Base-by-base conservation (phyloP, 1,139 yeast species). In the Blastobotrys ciferrii region DNA sequence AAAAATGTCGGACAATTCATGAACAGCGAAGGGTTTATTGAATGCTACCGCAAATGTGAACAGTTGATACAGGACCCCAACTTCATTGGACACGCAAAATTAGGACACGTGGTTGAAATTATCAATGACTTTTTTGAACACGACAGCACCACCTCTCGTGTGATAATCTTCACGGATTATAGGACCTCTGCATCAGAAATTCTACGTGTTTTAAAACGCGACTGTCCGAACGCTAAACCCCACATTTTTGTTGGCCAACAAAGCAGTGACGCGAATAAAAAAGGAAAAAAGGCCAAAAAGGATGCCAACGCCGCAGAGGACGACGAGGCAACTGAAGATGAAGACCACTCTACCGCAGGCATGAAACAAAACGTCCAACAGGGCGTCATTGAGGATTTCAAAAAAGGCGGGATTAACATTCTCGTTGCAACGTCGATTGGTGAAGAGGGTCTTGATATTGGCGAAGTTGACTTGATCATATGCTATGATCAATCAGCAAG, bases 361-460 rank as follows among this genome's bases (percentile, higher is more conserved):
- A 72, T 72, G 76, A 56, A 63, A 2, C 76, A 73, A 41, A 71
- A 72, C 53, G 66, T 64, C 40, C 76, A 72, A 50, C 70, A 67
- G 42, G 82, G 83, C 51, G 76, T 87, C 9, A 84, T 94, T 40
- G 75, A 75, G 32, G 76, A 82, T 52, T 92, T 94, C 67, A 86
- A 84, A 58, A 58, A 67, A 1, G 96, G 95, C 4, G 71, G 67
- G 1, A 79, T 78, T 60, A 94, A 92, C 62, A 81, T 87, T 5
- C 71, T 94, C 25, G 95, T 94, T 2, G 97, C 98, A 4, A 94
- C 99, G 0, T 89, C 97, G 0, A 92, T 94, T 63, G 99, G 98
- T 41, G 99, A 94, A 65, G 99, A 94, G 73, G 99, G 99, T 46
- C 75, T 94, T 53, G 98, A 94, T 72, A 94, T 94, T 56, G 98